Evolutionary conservation across 768 basidiomycete species (phyloP).

Genomic region (Lactarius hatsudake): DNA sequence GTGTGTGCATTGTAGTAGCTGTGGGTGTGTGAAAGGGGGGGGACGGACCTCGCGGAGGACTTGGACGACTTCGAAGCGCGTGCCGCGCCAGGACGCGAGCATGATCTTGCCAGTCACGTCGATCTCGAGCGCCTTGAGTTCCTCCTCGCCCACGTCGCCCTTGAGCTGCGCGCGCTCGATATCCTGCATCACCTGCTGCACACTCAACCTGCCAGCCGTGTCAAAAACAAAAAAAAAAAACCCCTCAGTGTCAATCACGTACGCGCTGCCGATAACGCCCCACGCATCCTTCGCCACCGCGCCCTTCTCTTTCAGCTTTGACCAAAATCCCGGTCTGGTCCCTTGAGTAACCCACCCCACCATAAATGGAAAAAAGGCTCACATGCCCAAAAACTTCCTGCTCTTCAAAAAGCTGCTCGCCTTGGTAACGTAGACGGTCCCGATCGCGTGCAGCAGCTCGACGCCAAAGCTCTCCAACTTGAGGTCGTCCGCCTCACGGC

Average conservation of each 20-base stretch:
- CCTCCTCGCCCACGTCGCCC: conserved; percentile 85
- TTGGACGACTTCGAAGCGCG: conserved; percentile 89
- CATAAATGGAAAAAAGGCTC: conserved; percentile 31
- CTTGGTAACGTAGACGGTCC: conserved; percentile 90
- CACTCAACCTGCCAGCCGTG: conserved; percentile 50
- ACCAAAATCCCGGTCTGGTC: conserved; percentile 81
- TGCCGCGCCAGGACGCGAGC: conserved; percentile 97
- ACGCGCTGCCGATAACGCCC: conserved; percentile 96
- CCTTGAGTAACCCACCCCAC: too few species aligned
- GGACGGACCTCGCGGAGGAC: conserved; percentile 68
- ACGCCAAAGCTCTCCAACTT: conserved; percentile 98
- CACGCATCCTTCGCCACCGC: conserved; percentile 92
- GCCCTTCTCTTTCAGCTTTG: conserved; percentile 92
- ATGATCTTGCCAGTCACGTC: conserved; percentile 95
- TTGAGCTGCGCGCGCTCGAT: conserved; percentile 88
- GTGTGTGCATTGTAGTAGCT: conserved; percentile 7
- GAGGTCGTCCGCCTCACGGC: conserved; percentile 86
- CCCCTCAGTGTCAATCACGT: conserved; percentile 35
- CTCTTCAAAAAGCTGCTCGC: conserved; percentile 89
- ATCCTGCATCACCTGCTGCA: conserved; percentile 80
- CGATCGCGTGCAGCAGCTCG: conserved; percentile 91
- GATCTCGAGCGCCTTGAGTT: conserved; percentile 81
- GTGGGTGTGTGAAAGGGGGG: conserved; percentile 13
- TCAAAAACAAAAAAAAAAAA: too few species aligned
- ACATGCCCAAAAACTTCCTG: conserved; percentile 88